Evolutionary conservation across 257 asterid genomes (phyloP).

Genomic region (Rhazya stricta): DNA sequence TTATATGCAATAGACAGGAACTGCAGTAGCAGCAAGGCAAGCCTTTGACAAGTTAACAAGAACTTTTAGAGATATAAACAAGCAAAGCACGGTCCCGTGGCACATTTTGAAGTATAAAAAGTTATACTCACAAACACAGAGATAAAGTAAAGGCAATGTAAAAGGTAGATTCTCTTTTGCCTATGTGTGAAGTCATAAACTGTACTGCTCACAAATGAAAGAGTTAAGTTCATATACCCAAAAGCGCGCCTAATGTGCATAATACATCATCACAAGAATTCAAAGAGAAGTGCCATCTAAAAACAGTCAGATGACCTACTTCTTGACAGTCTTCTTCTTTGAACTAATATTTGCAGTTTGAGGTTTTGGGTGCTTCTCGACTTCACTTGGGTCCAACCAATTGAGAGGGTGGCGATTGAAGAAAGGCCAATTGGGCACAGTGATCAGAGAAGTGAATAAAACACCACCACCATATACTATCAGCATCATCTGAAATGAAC

Average conservation of each 20-base stretch:
- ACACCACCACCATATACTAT: constrained; percentile 19
- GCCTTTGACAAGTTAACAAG: background rate
- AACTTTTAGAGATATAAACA: background rate
- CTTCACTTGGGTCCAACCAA: constrained; percentile 31
- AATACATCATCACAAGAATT: background rate
- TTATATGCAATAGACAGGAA: background rate
- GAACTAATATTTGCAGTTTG: constrained; percentile 6
- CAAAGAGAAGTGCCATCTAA: background rate
- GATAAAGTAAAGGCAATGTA: background rate
- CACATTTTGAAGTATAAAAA: background rate
- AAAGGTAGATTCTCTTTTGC: background rate
- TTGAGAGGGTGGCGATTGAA: constrained; percentile 23
- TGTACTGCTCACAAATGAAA: background rate
- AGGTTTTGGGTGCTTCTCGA: constrained; percentile 27
- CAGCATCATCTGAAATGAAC: constrained; percentile 24
- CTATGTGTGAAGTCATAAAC: background rate
- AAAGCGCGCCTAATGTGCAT: background rate
- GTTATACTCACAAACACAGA: background rate
- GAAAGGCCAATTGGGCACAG: constrained; percentile 29
- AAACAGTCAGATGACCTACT: constrained; percentile 12
- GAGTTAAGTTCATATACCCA: background rate
- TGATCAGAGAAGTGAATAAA: constrained; percentile 21
- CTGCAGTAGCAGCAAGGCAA: too few relatives aligned
- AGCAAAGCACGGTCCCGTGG: background rate
- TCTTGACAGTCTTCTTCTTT: constrained; percentile 25